phyloP scores from a whole-genome alignment of 2,329 filamentous ascomycete species.

The Fusarium keratoplasticum region DNA sequence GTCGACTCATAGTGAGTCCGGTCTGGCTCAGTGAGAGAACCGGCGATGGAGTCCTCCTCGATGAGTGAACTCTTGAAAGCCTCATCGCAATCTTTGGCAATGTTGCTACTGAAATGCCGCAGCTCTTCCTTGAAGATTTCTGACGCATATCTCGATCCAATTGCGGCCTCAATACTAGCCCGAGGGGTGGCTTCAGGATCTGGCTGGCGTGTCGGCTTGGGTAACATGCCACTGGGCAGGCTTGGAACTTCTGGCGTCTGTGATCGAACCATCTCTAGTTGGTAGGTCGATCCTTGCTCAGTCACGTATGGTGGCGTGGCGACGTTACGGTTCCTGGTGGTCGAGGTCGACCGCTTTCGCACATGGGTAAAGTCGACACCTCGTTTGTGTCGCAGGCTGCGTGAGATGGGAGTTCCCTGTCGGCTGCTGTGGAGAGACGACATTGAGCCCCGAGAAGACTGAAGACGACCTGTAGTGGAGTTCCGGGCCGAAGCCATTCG shows the following conservation, averaged over 20 bases:
- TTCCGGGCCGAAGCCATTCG: slow-evolving; percentile 46
- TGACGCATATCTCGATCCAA: slow-evolving; percentile 45
- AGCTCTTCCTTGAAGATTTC: slow-evolving; percentile 76
- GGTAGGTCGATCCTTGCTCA: slow-evolving; percentile 34
- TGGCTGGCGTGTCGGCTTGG: slow-evolving; percentile 36
- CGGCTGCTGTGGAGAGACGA: slow-evolving; percentile 62
- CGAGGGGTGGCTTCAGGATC: slow-evolving; percentile 13
- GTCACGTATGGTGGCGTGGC: slow-evolving; percentile 32
- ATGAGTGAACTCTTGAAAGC: slow-evolving; percentile 81
- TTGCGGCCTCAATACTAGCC: slow-evolving; percentile 12
- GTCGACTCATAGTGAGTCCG: slow-evolving; percentile 51
- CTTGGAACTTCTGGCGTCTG: slow-evolving; percentile 47
- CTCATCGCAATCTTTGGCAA: slow-evolving; percentile 91
- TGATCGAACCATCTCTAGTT: slow-evolving; percentile 39
- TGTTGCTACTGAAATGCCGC: slow-evolving; percentile 83
- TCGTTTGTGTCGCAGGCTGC: slow-evolving; percentile 61
- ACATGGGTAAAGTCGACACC: slow-evolving; percentile 66
- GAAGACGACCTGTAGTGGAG: slow-evolving; percentile 45
- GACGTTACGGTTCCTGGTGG: slow-evolving; percentile 36
- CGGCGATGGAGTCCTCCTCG: slow-evolving; percentile 51
- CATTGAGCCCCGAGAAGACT: slow-evolving; percentile 57
- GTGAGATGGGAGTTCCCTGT: slow-evolving; percentile 56
- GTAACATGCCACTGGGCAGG: slow-evolving; percentile 40
- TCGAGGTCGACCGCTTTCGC: slow-evolving; percentile 54
- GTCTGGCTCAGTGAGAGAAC: slow-evolving; percentile 49